Percentiles rank a stretch among this genome's conserved stretches.
These are phyloP conservation scores for Leishmania martiniquensis DNA, from an alignment of 208 protist species.

Conservation along the genomic window DNA sequence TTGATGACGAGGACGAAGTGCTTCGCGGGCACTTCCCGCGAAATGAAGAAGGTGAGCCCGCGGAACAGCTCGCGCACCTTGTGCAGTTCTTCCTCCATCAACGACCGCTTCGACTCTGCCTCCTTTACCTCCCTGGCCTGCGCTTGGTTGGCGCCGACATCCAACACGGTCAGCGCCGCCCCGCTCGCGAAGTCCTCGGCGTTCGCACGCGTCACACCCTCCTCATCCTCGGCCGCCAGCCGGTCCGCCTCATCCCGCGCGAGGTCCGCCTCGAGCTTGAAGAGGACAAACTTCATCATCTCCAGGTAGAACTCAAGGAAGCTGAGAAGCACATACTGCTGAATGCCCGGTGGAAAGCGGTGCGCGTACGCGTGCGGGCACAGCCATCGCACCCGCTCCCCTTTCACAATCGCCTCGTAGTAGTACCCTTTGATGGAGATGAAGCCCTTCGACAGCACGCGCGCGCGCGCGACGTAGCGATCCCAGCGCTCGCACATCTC, in stretches of 20 bases:
- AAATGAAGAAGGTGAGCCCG: slow-evolving; percentile 87
- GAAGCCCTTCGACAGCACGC: slow-evolving; percentile 95
- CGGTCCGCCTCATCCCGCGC: slow-evolving; percentile 62
- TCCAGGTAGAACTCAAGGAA: slow-evolving; percentile 98
- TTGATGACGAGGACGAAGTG: slow-evolving; percentile 91
- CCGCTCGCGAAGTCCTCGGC: slow-evolving; percentile 32
- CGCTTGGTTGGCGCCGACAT: slow-evolving; percentile 29
- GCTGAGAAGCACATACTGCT: slow-evolving; percentile 95
- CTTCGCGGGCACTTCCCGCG: slow-evolving; percentile 90
- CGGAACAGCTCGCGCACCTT: slow-evolving; percentile 72
- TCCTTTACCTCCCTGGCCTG: slow-evolving; percentile 38
- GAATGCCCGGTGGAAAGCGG: slow-evolving; percentile 93
- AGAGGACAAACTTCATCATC: slow-evolving; percentile 97
- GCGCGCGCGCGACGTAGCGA: slow-evolving; percentile 83
- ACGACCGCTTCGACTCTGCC: slow-evolving; percentile 38
- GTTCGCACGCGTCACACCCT: slow-evolving; percentile 30
- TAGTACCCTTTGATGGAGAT: slow-evolving; percentile 99
- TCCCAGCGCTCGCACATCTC: slow-evolving; percentile 80
- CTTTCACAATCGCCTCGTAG: slow-evolving; percentile 97
- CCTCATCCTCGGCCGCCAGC: slow-evolving; percentile 43
- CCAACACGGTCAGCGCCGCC: slow-evolving; percentile 25
- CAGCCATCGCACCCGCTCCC: slow-evolving; percentile 97
- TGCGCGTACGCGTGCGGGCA: slow-evolving; percentile 97
- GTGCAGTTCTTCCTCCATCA: slow-evolving; percentile 62
- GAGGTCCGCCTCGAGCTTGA: slow-evolving; percentile 94